Evolutionary conservation across 202 grass and related monocot genomes (phyloP).

Genomic region (Panicum hallii): DNA sequence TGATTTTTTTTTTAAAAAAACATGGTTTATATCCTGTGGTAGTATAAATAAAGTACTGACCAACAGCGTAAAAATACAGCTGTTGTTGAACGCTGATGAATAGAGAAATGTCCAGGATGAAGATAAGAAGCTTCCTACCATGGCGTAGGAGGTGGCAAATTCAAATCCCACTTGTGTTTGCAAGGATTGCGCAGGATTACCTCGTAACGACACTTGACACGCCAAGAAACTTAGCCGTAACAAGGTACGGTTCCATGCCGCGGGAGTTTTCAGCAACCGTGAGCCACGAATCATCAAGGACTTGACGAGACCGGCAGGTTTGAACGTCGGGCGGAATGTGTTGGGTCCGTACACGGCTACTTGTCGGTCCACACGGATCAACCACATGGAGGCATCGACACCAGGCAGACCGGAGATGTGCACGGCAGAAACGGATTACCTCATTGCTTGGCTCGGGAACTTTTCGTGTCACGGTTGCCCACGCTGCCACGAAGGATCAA

Average conservation of each 20-base stretch:
- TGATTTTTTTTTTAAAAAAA: background rate
- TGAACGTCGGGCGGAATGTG: background rate
- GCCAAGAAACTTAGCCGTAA: slow-evolving; percentile 26
- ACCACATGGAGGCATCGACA: background rate
- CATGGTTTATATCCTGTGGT: background rate
- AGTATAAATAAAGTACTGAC: background rate
- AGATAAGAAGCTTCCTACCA: background rate
- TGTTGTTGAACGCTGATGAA: background rate
- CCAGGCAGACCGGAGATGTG: slow-evolving; percentile 27
- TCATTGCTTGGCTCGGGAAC: slow-evolving; percentile 8
- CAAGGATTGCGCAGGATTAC: background rate
- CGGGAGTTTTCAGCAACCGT: background rate
- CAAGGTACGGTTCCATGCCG: background rate
- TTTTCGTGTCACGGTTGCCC: slow-evolving; percentile 37
- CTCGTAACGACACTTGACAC: slow-evolving; percentile 18
- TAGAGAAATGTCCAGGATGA: background rate
- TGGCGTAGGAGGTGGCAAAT: slow-evolving; percentile 16
- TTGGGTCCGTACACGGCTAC: background rate
- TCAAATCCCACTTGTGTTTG: background rate
- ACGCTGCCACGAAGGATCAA: background rate
- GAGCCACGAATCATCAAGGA: background rate
- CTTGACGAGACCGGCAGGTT: slow-evolving; percentile 1
- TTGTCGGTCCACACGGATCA: slow-evolving; percentile 13
- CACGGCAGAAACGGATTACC: slow-evolving; percentile 12
- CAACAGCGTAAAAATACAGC: background rate